Base-by-base conservation (phyloP, 2,329 filamentous ascomycete species). In the Mollisia scopiformis region DNA sequence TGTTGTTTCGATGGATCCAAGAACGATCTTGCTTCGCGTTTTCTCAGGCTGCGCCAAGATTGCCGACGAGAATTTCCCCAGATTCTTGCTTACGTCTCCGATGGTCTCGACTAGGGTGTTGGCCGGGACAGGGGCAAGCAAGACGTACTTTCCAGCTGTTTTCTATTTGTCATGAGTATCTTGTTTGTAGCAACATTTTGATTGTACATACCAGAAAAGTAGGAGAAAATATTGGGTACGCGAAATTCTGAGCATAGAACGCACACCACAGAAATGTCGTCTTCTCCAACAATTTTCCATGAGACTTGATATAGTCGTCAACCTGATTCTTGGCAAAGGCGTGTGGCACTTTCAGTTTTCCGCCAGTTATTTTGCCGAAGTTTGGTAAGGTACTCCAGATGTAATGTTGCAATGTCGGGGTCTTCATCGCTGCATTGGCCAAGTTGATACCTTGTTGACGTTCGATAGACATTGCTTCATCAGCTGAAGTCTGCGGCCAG, bases 371-470 rank as follows among this genome's bases (percentile, higher is more conserved):
- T 53, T 75, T 69, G 0, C 43, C 72, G 55, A 75, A 61, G 63
- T 78, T 70, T 8, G 73, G 64, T 0, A 81, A 72, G 1, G 78
- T 77, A 60, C 73, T 78, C 70, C 76, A 81, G 63, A 81, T 74
- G 55, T 79, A 71, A 59, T 80, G 77, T 64, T 77, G 61, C 0
- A 78, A 76, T 2, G 77, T 76, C 0, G 74, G 70, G 1, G 71
- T 73, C 67, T 78, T 74, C 54, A 73, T 71, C 1, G 77, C 78
- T 27, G 80, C 78, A 31, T 72, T 72, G 3, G 75, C 78, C 14
- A 81, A 69, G 63, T 77, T 78, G 64, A 76, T 83, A 71, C 77
- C 78, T 76, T 76, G 82, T 70, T 69, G 73, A 63, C 69, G 60
- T 66, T 79, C 73, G 62, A 78, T 64, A 30, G 77, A 43, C 72